phyloP scores from a whole-genome alignment of 768 basidiomycete genomes.

The Termitomyces sp. region DNA sequence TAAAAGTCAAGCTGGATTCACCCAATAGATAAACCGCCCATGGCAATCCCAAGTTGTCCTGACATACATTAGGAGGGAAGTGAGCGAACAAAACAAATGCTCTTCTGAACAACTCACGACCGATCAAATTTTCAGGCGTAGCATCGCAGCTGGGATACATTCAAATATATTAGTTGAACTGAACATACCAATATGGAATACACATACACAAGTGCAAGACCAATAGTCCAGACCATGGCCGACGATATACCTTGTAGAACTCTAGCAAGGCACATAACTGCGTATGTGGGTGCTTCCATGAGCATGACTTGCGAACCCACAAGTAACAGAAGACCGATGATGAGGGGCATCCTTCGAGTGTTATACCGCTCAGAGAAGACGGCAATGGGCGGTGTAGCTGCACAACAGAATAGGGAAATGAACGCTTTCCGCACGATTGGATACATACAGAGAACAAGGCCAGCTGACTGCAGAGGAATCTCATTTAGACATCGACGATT shows the following conservation, averaged over 20 bases:
- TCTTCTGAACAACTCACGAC: constrained; percentile 34
- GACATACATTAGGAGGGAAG: not conserved
- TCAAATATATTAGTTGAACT: too few relatives aligned
- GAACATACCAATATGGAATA: not conserved
- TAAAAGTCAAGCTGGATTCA: constrained; percentile 16
- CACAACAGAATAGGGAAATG: not conserved
- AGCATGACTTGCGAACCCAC: constrained; percentile 56
- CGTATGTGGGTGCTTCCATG: constrained; percentile 58
- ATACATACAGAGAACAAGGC: constrained; percentile 49
- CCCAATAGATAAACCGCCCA: constrained; percentile 58
- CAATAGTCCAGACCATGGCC: constrained; percentile 61
- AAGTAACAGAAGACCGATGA: constrained; percentile 47
- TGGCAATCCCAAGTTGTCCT: constrained; percentile 62
- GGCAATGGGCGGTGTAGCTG: constrained; percentile 58
- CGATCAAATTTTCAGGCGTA: constrained; percentile 44
- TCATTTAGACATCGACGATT: not conserved
- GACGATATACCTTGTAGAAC: constrained; percentile 59
- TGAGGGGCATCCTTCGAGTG: constrained; percentile 43
- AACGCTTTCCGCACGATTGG: not conserved
- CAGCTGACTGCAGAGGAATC: constrained; percentile 41
- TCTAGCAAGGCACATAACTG: constrained; percentile 57
- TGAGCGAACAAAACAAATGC: not conserved
- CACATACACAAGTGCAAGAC: constrained; percentile 53
- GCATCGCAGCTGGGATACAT: constrained; percentile 46
- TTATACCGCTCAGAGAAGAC: constrained; percentile 50